A percentile compares a stretch with the other conserved stretches of the same genome.
Conservation (phyloP, 768 basidiomycete species). For the Phanerochaete sordida region DNA sequence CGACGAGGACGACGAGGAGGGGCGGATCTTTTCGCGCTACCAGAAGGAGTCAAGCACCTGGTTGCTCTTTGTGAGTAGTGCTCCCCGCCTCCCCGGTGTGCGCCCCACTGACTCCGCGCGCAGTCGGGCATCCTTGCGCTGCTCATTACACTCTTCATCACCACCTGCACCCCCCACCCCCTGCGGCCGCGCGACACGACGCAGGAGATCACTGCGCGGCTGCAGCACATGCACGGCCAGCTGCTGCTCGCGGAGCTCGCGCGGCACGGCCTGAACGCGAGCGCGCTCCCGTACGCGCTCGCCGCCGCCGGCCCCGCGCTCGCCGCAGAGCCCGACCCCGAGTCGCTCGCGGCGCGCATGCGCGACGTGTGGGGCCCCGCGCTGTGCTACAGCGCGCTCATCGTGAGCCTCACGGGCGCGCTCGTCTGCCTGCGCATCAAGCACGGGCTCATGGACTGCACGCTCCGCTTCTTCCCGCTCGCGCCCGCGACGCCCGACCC, state of each 20-base stretch:
- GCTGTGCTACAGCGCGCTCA: constrained; percentile 7
- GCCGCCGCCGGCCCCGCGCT: not conserved
- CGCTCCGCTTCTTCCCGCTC: not conserved
- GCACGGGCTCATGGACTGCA: constrained; percentile 11
- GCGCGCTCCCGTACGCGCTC: no score
- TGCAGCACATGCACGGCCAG: not conserved
- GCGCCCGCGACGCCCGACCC: not conserved
- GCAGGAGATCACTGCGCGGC: not conserved
- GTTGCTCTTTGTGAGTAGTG: constrained; percentile 10
- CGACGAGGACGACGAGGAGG: constrained; percentile 7
- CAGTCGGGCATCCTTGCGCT: constrained; percentile 11
- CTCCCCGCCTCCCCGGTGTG: not conserved
- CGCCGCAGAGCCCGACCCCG: not conserved
- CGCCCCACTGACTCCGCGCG: not conserved
- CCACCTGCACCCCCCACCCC: not conserved
- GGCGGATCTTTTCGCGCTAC: not conserved
- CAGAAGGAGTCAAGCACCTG: constrained; percentile 4
- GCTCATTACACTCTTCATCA: constrained; percentile 7
- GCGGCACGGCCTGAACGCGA: not conserved
- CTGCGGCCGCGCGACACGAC: not conserved
- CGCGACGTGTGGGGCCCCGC: constrained; percentile 7
- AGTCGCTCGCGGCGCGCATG: not conserved
- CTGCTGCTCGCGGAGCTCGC: not conserved
- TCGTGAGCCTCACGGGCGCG: not conserved
- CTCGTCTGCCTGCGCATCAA: constrained; percentile 7